Evolutionary conservation across 1,139 yeast genomes (phyloP).

Genomic region (Magnusiomyces paraingens): DNA sequence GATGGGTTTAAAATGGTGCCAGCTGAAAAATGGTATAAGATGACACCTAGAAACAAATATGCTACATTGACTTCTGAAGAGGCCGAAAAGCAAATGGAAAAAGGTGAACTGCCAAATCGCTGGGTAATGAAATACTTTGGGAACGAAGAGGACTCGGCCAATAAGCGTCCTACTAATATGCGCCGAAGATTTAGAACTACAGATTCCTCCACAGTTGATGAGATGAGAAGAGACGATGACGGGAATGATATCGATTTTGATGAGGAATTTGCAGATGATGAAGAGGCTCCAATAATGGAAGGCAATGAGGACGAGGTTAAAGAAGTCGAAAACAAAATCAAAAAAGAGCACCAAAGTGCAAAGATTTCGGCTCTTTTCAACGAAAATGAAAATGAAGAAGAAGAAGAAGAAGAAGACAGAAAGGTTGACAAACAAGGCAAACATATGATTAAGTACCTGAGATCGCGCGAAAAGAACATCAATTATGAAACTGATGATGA

Average conservation of each 20-base stretch:
- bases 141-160: constrained; percentile 37
- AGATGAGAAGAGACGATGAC: constrained; percentile 55
- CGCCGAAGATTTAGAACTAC: constrained; percentile 50
- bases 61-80: constrained; percentile 93
- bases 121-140: constrained; percentile 94
- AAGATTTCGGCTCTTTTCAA: constrained; percentile 40
- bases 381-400: constrained; percentile 50
- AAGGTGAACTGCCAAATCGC: constrained; percentile 70
- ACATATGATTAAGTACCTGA: constrained; percentile 73
- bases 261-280: constrained; percentile 97
- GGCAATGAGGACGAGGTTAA: constrained; percentile 95
- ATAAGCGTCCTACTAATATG: constrained; percentile 19
- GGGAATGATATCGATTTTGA: constrained; percentile 92
- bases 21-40: constrained; percentile 85
- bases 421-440: constrained; percentile 90
- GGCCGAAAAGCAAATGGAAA: constrained; percentile 93
- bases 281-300: constrained; percentile 96
- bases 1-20: constrained; percentile 93
- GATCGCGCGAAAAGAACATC: constrained; percentile 81
- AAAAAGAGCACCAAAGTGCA: constrained; percentile 66
- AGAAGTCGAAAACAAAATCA: constrained; percentile 80
- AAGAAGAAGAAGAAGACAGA: constrained; percentile 57
- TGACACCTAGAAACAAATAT: constrained; percentile 88
- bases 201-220: constrained; percentile 33
- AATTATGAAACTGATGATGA: constrained; percentile 88